Evolutionary conservation across 2,329 filamentous ascomycete genomes (phyloP).

Genomic region (Stagonosporopsis cucurbitacearum): DNA sequence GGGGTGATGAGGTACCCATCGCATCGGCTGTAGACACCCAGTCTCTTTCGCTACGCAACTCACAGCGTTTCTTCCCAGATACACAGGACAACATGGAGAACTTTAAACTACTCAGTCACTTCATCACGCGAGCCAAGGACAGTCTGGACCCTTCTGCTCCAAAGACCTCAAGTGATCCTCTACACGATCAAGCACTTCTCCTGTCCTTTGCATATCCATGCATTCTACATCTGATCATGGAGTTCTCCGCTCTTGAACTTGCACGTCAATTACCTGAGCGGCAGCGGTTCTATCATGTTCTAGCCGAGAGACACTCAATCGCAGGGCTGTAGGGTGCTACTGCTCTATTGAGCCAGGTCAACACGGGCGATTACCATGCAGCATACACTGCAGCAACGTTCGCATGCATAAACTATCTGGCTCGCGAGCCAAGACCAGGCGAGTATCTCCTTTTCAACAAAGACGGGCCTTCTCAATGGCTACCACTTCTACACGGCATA

Average conservation of each 20-base stretch:
- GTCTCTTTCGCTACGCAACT: neutral
- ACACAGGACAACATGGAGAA: neutral
- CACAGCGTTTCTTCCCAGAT: neutral
- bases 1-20: neutral
- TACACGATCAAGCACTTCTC: slow-evolving; percentile 2
- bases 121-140: neutral
- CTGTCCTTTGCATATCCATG: neutral
- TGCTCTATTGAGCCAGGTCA: neutral
- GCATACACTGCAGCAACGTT: slow-evolving; percentile 3
- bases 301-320: neutral
- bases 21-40: neutral
- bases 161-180: neutral
- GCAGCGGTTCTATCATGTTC: neutral
- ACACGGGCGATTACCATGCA: neutral
- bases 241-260: slow-evolving; percentile 1
- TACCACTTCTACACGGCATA: neutral
- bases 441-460: neutral
- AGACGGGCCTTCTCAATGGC: neutral
- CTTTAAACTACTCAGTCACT: neutral
- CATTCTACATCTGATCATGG: neutral
- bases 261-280: neutral
- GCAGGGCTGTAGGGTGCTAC: neutral
- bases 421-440: neutral
- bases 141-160: neutral
- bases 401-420: neutral